Evolutionary conservation across 2,329 filamentous ascomycete genomes (phyloP).

Genomic region (Diaporthe destruens): DNA sequence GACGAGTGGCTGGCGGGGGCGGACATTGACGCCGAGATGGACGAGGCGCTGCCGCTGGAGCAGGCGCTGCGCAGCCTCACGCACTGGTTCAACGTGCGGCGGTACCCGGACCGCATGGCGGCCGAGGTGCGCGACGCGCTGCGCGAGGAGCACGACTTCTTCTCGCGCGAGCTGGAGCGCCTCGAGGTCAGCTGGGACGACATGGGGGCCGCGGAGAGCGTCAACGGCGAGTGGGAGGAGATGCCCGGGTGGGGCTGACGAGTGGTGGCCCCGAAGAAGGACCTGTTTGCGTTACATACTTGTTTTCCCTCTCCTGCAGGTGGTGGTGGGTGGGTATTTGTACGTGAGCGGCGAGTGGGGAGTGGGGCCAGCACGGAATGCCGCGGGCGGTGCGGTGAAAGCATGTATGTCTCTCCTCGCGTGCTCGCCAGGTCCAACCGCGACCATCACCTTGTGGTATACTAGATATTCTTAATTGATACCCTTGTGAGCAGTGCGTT

Average conservation of each 20-base stretch:
- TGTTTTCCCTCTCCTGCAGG: not conserved
- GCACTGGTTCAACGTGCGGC: slow-evolving; percentile 91
- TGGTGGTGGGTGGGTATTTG: not conserved
- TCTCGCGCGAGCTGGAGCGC: slow-evolving; percentile 81
- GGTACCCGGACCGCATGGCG: slow-evolving; percentile 84
- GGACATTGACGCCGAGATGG: slow-evolving; percentile 93
- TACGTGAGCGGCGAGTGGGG: not conserved
- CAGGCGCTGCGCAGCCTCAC: slow-evolving; percentile 90
- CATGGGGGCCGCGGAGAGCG: slow-evolving; percentile 50
- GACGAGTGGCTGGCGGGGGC: slow-evolving; percentile 95
- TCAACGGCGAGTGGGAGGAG: slow-evolving; percentile 46
- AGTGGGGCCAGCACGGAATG: slow-evolving; percentile 2
- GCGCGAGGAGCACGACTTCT: slow-evolving; percentile 83
- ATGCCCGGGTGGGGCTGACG: slow-evolving; percentile 35
- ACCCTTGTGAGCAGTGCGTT: slow-evolving; percentile 37
- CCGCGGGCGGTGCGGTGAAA: not conserved
- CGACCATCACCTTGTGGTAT: not conserved
- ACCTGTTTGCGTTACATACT: slow-evolving; percentile 1
- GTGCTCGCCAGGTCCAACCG: not conserved
- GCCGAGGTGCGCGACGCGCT: slow-evolving; percentile 68
- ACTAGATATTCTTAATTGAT: slow-evolving; percentile 39
- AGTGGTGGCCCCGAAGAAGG: not conserved
- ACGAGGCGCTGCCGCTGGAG: slow-evolving; percentile 91
- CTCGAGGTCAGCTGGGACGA: slow-evolving; percentile 69
- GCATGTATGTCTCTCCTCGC: slow-evolving; percentile 11